Conservation (phyloP, 306 rosid species). For the Cucurbita maxima region DNA sequence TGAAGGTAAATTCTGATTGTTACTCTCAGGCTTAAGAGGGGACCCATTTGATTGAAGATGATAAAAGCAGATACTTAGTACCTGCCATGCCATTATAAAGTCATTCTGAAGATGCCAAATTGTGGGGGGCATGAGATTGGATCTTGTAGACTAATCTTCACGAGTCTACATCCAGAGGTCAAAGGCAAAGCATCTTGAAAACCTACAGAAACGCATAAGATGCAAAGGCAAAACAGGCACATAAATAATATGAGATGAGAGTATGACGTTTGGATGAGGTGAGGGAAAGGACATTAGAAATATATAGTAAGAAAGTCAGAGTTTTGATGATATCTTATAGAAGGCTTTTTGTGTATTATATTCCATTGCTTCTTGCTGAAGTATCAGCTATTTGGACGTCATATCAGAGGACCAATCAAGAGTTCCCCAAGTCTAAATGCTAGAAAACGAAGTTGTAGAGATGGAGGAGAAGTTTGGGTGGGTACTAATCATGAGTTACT, state of each 20-base stretch:
- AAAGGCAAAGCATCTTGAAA: background rate
- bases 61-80: background rate
- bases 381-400: background rate
- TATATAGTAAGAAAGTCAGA: background rate
- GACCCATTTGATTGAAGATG: background rate
- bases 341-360: background rate
- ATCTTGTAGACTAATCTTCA: background rate
- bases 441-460: background rate
- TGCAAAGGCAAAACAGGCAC: background rate
- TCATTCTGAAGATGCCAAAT: background rate
- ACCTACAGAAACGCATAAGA: background rate
- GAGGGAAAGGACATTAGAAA: background rate
- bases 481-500: conserved; percentile 22
- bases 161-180: background rate
- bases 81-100: background rate
- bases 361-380: background rate
- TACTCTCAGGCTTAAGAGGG: background rate
- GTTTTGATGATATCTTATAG: background rate
- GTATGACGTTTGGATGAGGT: background rate
- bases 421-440: background rate
- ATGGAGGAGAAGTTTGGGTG: background rate
- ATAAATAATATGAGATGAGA: background rate
- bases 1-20: background rate
- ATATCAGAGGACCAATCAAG: background rate
- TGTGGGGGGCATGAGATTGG: background rate